These are phyloP conservation scores for Botryotinia convoluta DNA, from an alignment of 2,329 filamentous ascomycete species.

Conservation along the genomic window DNA sequence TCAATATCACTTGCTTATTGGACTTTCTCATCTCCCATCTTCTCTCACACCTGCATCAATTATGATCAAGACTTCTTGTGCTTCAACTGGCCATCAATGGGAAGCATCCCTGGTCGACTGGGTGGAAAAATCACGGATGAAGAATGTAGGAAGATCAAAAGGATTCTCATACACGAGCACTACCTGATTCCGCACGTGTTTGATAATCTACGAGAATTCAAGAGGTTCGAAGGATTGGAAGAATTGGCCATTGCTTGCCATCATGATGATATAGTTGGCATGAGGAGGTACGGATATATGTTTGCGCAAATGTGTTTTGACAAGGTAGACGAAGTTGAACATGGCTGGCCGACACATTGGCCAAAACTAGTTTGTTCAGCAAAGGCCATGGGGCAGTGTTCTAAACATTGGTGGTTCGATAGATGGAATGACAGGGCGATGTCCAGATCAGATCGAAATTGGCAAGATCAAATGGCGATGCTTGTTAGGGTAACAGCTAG, in stretches of 20 bases:
- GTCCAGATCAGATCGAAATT: slow-evolving; percentile 5
- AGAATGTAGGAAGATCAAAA: slow-evolving; percentile 11
- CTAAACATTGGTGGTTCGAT: slow-evolving; percentile 6
- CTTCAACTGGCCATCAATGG: slow-evolving; percentile 15
- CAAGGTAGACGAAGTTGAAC: not conserved
- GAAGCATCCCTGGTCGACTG: slow-evolving; percentile 1
- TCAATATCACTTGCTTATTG: slow-evolving; percentile 14
- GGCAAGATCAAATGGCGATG: slow-evolving; percentile 11
- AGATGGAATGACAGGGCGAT: slow-evolving; percentile 6
- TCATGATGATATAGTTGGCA: slow-evolving; percentile 5
- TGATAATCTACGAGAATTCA: slow-evolving; percentile 11
- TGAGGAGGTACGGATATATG: slow-evolving; percentile 13
- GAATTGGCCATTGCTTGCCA: slow-evolving; percentile 6
- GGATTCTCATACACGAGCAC: slow-evolving; percentile 11
- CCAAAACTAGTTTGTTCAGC: slow-evolving; percentile 9
- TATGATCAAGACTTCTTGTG: slow-evolving; percentile 15
- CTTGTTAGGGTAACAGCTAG: slow-evolving; percentile 12
- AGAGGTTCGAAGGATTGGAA: slow-evolving; percentile 9
- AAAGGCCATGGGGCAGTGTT: not conserved
- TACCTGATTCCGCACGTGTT: slow-evolving; percentile 14
- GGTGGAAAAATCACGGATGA: slow-evolving; percentile 5
- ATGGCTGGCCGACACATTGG: slow-evolving; percentile 7
- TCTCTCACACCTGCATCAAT: slow-evolving; percentile 10
- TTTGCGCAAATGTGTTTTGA: slow-evolving; percentile 12
- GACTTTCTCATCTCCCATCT: not conserved